These are phyloP conservation scores for Klebsormidium nitens DNA, from an alignment of 139 green algal genomes.

Conservation along the genomic window DNA sequence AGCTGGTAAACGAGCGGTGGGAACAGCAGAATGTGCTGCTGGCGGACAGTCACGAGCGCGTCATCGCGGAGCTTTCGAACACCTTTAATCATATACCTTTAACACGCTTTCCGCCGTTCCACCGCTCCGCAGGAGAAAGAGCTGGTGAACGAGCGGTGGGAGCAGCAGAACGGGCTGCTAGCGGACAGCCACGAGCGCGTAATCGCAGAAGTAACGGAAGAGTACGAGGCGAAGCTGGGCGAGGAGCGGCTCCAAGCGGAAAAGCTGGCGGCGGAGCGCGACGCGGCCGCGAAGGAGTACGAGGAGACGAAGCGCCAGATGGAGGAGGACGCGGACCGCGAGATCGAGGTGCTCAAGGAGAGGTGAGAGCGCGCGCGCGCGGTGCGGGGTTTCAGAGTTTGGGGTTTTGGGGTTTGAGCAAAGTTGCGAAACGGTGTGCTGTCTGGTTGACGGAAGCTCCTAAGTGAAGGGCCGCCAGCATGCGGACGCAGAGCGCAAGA, in stretches of 20 bases:
- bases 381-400: neutral
- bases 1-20: conserved; percentile 68
- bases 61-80: conserved; percentile 73
- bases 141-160: conserved; percentile 64
- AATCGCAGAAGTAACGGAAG: conserved; percentile 71
- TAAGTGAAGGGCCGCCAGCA: too few species aligned
- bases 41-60: conserved; percentile 72
- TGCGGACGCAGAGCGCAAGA: too few species aligned
- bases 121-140: conserved; percentile 80
- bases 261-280: conserved; percentile 53
- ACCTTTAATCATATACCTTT: too few species aligned
- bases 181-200: conserved; percentile 75
- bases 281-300: conserved; percentile 35
- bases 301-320: conserved; percentile 78
- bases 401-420: neutral
- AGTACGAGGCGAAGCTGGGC: conserved; percentile 71
- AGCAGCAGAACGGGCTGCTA: conserved; percentile 75
- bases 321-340: conserved; percentile 80
- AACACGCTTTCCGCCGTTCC: too few species aligned
- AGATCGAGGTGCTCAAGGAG: conserved; percentile 87
- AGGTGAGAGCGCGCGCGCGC: too few species aligned
- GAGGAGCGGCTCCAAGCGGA: conserved; percentile 58
- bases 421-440: too few species aligned
- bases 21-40: conserved; percentile 76
- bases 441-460: too few species aligned